These are phyloP conservation scores for Acacia concinna DNA, from an alignment of 331 rosid genomes.

Conservation along the genomic window DNA sequence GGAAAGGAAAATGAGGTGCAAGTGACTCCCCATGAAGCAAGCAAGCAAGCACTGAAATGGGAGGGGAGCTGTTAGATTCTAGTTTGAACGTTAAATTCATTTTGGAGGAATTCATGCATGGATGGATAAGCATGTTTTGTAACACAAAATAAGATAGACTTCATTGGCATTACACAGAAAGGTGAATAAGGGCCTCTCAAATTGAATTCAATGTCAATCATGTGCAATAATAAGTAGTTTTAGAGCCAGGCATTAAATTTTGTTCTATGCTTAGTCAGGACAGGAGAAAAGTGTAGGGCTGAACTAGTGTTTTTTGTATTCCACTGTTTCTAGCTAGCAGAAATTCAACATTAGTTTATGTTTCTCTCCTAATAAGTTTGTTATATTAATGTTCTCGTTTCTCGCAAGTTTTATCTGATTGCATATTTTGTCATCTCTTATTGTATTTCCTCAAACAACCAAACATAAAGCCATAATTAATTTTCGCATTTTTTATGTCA, in stretches of 20 bases:
- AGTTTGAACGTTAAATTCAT: conserved; percentile 36
- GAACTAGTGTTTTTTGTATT: conserved; percentile 41
- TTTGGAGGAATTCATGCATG: conserved; percentile 45
- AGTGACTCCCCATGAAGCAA: conserved; percentile 26
- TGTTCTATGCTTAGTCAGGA: conserved; percentile 31
- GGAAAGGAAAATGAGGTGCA: conserved; percentile 34
- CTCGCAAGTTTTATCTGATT: neutral
- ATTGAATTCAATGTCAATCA: conserved; percentile 28
- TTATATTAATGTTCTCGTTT: neutral
- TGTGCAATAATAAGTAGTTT: conserved; percentile 56
- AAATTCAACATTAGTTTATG: conserved; percentile 35
- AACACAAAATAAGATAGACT: conserved; percentile 36
- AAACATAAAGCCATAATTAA: neutral
- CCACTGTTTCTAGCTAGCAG: conserved; percentile 44
- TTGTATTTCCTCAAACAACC: neutral
- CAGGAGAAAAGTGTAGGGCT: conserved; percentile 41
- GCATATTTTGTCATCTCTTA: neutral
- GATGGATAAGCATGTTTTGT: conserved; percentile 40
- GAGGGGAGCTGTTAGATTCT: conserved; percentile 28
- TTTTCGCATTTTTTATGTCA: neutral
- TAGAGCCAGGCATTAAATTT: conserved; percentile 46
- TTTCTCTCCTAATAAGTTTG: neutral
- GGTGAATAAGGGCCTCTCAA: conserved; percentile 33
- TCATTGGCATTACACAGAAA: conserved; percentile 29
- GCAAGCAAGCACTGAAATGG: conserved; percentile 36